Conservation (phyloP, 768 basidiomycete genomes). For the Termitomyces sp. region DNA sequence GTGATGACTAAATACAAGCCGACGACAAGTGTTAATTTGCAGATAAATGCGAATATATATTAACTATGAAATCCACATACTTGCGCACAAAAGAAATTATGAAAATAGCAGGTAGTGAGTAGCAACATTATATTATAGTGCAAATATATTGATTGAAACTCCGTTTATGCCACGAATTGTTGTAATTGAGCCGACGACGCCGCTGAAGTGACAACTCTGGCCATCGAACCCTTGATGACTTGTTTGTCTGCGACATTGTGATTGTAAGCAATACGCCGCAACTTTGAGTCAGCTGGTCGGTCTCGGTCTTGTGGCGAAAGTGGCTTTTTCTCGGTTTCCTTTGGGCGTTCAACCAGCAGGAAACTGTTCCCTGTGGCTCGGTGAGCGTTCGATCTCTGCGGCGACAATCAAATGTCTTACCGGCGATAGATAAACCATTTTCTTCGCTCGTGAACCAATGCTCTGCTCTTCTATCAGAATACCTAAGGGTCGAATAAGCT, state of each 20-base stretch:
- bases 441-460: conserved; percentile 62
- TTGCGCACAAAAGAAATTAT: background rate
- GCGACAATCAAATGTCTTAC: conserved; percentile 22
- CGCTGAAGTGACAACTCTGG: conserved; percentile 35
- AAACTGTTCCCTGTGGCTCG: conserved; percentile 10
- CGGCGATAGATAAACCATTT: conserved; percentile 50
- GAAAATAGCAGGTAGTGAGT: background rate
- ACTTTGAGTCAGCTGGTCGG: conserved; percentile 29
- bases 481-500: conserved; percentile 27
- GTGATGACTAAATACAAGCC: background rate
- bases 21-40: background rate
- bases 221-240: conserved; percentile 49
- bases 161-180: conserved; percentile 16
- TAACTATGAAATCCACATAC: background rate
- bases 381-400: background rate
- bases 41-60: background rate
- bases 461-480: conserved; percentile 48
- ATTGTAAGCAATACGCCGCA: conserved; percentile 32
- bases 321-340: conserved; percentile 20
- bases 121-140: background rate
- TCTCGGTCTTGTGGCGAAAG: conserved; percentile 17
- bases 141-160: background rate
- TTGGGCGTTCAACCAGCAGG: conserved; percentile 11
- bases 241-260: conserved; percentile 40
- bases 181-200: conserved; percentile 16